A percentile compares a stretch with the other conserved stretches of the same genome.
Conservation (phyloP, 441 rosid genomes). For the Lepidium campestre region DNA sequence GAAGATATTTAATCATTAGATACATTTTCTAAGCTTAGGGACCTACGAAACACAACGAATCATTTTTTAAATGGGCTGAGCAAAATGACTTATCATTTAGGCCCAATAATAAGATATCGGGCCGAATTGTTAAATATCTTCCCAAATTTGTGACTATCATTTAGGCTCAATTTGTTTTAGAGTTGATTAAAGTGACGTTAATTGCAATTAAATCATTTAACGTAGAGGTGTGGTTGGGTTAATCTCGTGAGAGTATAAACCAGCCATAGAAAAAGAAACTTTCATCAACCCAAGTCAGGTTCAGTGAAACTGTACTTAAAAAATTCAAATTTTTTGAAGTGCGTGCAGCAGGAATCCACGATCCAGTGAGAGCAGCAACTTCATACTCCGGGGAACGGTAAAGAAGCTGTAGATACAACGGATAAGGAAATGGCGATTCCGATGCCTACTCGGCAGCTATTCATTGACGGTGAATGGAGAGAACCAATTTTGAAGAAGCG, state of each 20-base stretch:
- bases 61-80: background rate
- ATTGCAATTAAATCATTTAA: too few relatives aligned
- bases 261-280: background rate
- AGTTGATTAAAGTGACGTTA: too few relatives aligned
- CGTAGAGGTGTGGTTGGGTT: too few relatives aligned
- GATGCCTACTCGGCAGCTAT: constrained; percentile 59
- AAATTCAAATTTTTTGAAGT: background rate
- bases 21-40: background rate
- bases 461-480: constrained; percentile 87
- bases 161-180: too few relatives aligned
- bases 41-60: background rate
- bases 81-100: background rate
- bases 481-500: constrained; percentile 74
- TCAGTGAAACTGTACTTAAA: background rate
- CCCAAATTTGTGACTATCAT: too few relatives aligned
- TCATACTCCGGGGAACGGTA: background rate
- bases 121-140: background rate
- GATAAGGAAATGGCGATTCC: constrained; percentile 38
- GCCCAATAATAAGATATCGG: background rate
- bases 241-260: too few relatives aligned
- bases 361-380: background rate
- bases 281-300: background rate
- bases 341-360: background rate
- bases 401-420: background rate
- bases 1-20: background rate